Percentiles rank a stretch among this genome's conserved stretches.
These are phyloP conservation scores for Phytophthora meadii DNA, from an alignment of 352 stramenopile species.

Conservation along the genomic window DNA sequence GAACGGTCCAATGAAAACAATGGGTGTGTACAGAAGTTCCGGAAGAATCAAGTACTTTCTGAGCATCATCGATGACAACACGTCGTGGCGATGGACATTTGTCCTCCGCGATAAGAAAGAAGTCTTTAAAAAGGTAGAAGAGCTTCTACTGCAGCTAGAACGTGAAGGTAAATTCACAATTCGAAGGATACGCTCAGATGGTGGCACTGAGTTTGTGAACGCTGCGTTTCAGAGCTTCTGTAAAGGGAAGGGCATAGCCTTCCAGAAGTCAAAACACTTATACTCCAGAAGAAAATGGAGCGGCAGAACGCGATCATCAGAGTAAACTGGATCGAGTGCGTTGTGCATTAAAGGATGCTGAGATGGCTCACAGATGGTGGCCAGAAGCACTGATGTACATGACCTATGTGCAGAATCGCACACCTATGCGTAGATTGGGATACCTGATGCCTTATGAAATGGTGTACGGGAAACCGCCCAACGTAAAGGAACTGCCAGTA, in stretches of 20 bases:
- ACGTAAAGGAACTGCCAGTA: too few relatives aligned
- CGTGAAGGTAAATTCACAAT: constrained; percentile 19
- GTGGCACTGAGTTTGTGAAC: constrained; percentile 28
- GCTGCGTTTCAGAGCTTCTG: constrained; percentile 11
- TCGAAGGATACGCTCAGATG: constrained; percentile 8
- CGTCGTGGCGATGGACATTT: constrained; percentile 19
- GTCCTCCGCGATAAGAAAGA: constrained; percentile 14
- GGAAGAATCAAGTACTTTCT: constrained; percentile 20
- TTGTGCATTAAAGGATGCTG: too few relatives aligned
- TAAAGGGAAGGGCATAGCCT: constrained; percentile 8
- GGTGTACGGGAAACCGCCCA: too few relatives aligned
- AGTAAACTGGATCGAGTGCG: too few relatives aligned
- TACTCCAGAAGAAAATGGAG: constrained; percentile 22
- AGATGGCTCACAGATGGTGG: too few relatives aligned
- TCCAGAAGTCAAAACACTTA: constrained; percentile 16
- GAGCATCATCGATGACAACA: constrained; percentile 22
- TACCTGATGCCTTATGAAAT: too few relatives aligned
- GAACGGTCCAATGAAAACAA: constrained; percentile 16
- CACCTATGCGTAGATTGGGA: too few relatives aligned
- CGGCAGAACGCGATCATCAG: too few relatives aligned
- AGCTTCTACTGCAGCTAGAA: constrained; percentile 7
- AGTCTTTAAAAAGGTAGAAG: constrained; percentile 11
- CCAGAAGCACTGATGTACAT: too few relatives aligned
- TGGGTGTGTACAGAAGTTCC: constrained; percentile 6
- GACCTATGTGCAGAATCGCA: too few relatives aligned